These are phyloP conservation scores for Aspergillus hancockii DNA, from an alignment of 495 filamentous ascomycete genomes.

Conservation along the genomic window DNA sequence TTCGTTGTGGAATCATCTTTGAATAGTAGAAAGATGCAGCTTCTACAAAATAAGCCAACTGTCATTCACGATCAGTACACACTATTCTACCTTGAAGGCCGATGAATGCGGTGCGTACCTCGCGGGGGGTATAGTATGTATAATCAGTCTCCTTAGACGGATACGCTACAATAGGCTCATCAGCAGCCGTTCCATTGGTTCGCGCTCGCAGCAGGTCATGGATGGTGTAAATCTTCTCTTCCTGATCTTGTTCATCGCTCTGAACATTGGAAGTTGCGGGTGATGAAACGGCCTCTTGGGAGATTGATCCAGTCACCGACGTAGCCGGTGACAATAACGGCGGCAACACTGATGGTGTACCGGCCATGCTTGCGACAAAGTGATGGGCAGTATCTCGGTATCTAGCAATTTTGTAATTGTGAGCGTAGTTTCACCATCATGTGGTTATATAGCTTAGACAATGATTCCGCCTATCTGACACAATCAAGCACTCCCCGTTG, in stretches of 20 bases:
- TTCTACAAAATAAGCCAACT: slow-evolving; percentile 35
- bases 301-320: background rate
- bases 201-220: slow-evolving; percentile 31
- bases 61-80: slow-evolving; percentile 2
- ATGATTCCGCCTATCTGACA: background rate
- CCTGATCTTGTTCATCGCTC: slow-evolving; percentile 5
- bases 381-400: background rate
- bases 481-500: too few relatives aligned
- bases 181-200: slow-evolving; percentile 21
- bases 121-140: slow-evolving; percentile 34
- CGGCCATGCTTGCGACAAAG: background rate
- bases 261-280: background rate
- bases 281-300: background rate
- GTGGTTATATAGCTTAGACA: background rate
- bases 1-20: slow-evolving; percentile 19
- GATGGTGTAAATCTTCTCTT: slow-evolving; percentile 28
- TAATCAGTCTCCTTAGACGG: slow-evolving; percentile 31
- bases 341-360: background rate
- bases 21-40: slow-evolving; percentile 28
- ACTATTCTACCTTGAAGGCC: background rate
- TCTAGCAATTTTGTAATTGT: too few relatives aligned
- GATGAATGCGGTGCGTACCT: slow-evolving; percentile 16
- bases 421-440: too few relatives aligned
- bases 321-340: background rate
- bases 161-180: slow-evolving; percentile 35